Base-by-base conservation (phyloP, 1,139 yeast genomes). In the Scheffersomyces stambukii region DNA sequence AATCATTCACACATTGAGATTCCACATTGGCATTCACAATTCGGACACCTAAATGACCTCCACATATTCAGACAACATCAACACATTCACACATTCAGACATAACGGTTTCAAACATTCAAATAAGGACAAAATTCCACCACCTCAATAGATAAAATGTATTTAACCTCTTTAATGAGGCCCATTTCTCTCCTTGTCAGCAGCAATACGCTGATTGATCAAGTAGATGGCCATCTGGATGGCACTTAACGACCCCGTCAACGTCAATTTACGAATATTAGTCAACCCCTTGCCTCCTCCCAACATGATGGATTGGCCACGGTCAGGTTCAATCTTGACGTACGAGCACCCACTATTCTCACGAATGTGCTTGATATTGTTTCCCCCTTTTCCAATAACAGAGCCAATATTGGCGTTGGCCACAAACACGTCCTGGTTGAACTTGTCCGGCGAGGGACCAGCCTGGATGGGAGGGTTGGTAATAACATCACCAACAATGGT, bases 331-430 rank as follows among this genome's bases (percentile, higher is more conserved):
- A 86, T 80, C 42, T 77, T 75, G 15, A 86, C 85, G 33, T 81
- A 78, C 22, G 86, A 73, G 28, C 75, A 68, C 2, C 94, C 91
- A 24, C 91, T 77, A 27, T 76, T 67, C 39, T 79, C 81, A 42
- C 94, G 73, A 26, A 86, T 80, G 38, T 82, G 86, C 47, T 80
- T 83, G 35, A 86, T 81, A 46, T 80, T 83, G 46, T 79, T 76
- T 15, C 96, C 96, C 21, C 86, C 86, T 55, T 80, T 83, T 6
- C 96, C 96, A 41, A 86, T 86, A 13, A 86, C 81, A 21, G 85
- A 76, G 1, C 96, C 96, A 27, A 85, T 89, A 53, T 70, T 80
- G 25, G 74, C 72, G 47, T 82, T 81, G 21, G 94, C 89, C 25
- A 86, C 86, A 42, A 61, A 79, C 3, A 85, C 63, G 38, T 82